Evolutionary conservation across 1,284 basidiomycete genomes (phyloP), one percentile per base, ranked within the genome.

Genomic region (Cutaneotrichosporon cyanovorans): DNA sequence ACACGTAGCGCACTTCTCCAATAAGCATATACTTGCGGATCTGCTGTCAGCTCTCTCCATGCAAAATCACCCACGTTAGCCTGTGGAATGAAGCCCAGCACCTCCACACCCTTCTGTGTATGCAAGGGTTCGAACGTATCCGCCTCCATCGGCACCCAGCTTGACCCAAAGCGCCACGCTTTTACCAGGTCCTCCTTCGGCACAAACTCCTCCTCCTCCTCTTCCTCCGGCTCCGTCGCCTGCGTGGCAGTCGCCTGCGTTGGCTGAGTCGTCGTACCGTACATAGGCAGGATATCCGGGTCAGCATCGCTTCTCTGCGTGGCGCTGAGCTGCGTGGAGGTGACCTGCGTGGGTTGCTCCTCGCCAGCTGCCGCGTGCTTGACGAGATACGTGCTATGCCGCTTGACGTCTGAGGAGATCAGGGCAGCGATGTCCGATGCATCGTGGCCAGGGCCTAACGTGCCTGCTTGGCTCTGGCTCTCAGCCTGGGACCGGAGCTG

Each of bases 161-260:
- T 87, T 4, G 85, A 82, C 5, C 93, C 93, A 58, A 96, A 95
- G 66, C 89, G 87, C 77, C 86, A 96, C 0, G 90, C 93, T 53
- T 80, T 78, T 18, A 70, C 68, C 9, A 71, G 48, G 54, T 71
- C 67, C 39, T 71, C 69, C 54, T 67, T 65, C 14, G 56, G 60
- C 6, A 71, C 69, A 18, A 59, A 54, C 39, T 70, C 69, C 16
- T 44, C 50, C 42, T 53, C 58, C 8, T 59, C 57, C 25, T 28
- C 25, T 7, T 7, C 25, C 25, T 28, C 25, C n/a, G n/a, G n/a
- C 7, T 28, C 25, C 37, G 57, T 51, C 4, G 38, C 59, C n/a
- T 68, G 61, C 30, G 46, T 60, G n/a, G n/a, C n/a, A n/a, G n/a
- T n/a, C 12, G 15, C 15, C 14, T 20, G 19, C 42, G 35, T 34